A percentile compares a stretch with the other conserved stretches of the same genome.
phyloP scores from a whole-genome alignment of 441 rosid genomes.

The Pelargonium fulgidum region DNA sequence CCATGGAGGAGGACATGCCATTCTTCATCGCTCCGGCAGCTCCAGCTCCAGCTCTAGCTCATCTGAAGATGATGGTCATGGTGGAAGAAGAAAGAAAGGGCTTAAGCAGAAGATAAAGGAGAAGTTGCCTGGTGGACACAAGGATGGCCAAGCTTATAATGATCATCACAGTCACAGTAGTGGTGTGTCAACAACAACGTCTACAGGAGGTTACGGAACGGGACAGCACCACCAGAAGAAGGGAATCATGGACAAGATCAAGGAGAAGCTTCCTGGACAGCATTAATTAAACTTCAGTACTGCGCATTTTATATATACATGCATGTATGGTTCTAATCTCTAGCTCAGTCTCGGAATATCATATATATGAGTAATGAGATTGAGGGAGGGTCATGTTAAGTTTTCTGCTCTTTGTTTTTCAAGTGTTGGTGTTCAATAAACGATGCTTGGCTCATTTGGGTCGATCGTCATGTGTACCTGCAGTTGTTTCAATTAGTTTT shows the following conservation, averaged over 20 bases:
- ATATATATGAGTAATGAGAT: too few species aligned
- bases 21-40: neutral
- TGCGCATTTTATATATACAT: too few species aligned
- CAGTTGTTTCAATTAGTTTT: too few species aligned
- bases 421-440: too few species aligned
- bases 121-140: neutral
- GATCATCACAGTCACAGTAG: too few species aligned
- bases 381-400: too few species aligned
- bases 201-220: neutral
- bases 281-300: neutral
- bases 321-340: too few species aligned
- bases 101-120: neutral
- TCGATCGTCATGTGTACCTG: too few species aligned
- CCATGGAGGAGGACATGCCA: neutral
- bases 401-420: too few species aligned
- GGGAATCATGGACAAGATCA: conserved; percentile 11
- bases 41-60: neutral
- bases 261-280: conserved; percentile 17
- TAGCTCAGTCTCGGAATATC: too few species aligned
- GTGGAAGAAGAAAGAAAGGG: neutral
- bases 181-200: neutral
- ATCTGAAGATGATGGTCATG: neutral
- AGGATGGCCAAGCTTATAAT: neutral
- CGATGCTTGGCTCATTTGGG: too few species aligned
- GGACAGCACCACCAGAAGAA: conserved; percentile 10